Evolutionary conservation across 805 yeast genomes (phyloP).

Genomic region (Nakazawaea sp.): DNA sequence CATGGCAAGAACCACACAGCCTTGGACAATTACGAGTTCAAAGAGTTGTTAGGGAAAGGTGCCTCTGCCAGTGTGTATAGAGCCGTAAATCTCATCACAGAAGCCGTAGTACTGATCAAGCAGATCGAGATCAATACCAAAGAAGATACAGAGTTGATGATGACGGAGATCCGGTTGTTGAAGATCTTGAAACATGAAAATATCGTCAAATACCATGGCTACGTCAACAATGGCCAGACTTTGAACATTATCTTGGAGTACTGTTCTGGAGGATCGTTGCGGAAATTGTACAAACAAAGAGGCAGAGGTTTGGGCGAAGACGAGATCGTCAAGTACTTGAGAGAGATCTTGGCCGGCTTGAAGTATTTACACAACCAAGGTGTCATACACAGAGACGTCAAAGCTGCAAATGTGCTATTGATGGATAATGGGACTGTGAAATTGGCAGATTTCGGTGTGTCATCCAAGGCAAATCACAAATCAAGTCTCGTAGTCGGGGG

Average conservation of each 20-base stretch:
- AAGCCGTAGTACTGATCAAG: constrained; percentile 71
- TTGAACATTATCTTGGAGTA: constrained; percentile 60
- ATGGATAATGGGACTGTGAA: constrained; percentile 59
- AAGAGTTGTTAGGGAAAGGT: constrained; percentile 76
- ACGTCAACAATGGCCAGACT: constrained; percentile 44
- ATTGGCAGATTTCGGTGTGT: constrained; percentile 75
- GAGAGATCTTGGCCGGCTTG: constrained; percentile 55
- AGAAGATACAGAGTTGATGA: constrained; percentile 35
- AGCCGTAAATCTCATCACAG: constrained; percentile 61
- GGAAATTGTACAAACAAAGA: constrained; percentile 39
- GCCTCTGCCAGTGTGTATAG: constrained; percentile 59
- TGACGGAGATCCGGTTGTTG: constrained; percentile 65
- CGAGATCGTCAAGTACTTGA: constrained; percentile 41
- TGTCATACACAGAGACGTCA: constrained; percentile 71
- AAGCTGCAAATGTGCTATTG: constrained; percentile 66
- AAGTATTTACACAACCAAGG: constrained; percentile 63
- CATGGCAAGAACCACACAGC: too few relatives aligned
- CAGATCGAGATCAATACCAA: constrained; percentile 56
- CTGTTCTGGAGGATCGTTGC: constrained; percentile 59
- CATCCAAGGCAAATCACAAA: constrained; percentile 33
- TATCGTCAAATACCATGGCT: constrained; percentile 64
- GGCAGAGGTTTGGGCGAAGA: constrained; percentile 51
- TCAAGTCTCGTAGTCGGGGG: constrained; percentile 50
- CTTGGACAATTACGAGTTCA: constrained; percentile 42
- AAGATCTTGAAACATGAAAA: constrained; percentile 60